Base-by-base conservation (phyloP, 768 basidiomycete genomes). In the Clitopilus hobsonii region DNA sequence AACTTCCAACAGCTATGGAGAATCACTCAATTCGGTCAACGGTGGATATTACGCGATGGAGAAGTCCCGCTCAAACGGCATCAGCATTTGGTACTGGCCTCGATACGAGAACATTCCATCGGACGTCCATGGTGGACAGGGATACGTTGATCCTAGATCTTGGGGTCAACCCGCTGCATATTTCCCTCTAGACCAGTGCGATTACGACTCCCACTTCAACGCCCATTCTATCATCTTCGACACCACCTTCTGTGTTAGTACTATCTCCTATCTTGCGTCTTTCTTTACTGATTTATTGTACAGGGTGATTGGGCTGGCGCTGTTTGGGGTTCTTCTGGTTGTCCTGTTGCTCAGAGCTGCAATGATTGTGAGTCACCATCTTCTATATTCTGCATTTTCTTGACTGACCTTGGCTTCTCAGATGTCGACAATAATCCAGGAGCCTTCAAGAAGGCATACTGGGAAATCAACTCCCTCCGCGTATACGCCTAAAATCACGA, bases 11-110 rank as follows among this genome's bases (percentile, higher is more conserved):
- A 78, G 79, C 11, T 82, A 77, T 60, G 83, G 82, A 22, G 5
- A 61, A 26, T 62, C 56, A 13, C 83, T 85, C 69, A 85, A 86
- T 62, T 25, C 29, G 11, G 66, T 65, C 13, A 76, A 78, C 24
- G 88, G 88, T 23, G 88, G 88, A 0, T 84, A 71, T 72, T 88
- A 77, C 63, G 84, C 73, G 49, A 72, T 85, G 74, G 62, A 70
- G 56, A 75, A 78, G 36, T 70, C 74, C 23, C 53, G 49, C 7
- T 36, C 56, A 0, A 68, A 65, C 2, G 82, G 83, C 22, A 71
- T 89, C 36, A 75, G 71, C 52, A 65, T 87, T 26, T 90, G 84
- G 81, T 88, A 83, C 65, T 86, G 82, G 81, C 62, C 79, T 11
- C 70, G 83, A 36, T 58, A 72, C 62, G 75, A 63, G 10, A 54